Conservation (phyloP, 305 asterid genomes). For the Ajuga reptans region DNA sequence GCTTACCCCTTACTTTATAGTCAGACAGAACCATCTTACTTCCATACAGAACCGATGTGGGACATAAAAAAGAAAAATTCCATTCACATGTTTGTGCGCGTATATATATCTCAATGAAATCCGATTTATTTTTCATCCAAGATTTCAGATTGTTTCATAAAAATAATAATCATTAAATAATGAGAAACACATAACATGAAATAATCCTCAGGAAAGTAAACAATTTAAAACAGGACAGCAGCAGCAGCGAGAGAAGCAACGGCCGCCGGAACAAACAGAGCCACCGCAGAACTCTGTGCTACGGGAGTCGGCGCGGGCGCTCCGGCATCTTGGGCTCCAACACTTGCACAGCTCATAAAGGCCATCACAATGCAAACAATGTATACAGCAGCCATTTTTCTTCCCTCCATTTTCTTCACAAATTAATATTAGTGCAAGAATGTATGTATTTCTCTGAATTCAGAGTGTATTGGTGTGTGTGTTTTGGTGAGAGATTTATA, state of each 20-base stretch:
- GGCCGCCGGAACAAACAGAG: conserved; percentile 4
- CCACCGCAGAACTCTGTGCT: conserved; percentile 10
- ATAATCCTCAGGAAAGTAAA: not conserved
- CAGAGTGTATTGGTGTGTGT: not conserved
- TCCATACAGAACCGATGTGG: conserved; percentile 3
- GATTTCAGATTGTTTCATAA: not conserved
- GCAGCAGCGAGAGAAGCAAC: too few relatives aligned
- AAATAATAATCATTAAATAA: not conserved
- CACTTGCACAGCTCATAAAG: conserved; percentile 4
- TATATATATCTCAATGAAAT: too few relatives aligned
- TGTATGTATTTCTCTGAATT: not conserved
- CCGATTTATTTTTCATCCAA: not conserved
- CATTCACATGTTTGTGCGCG: too few relatives aligned
- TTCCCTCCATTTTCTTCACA: not conserved
- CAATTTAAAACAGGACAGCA: not conserved
- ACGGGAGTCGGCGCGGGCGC: conserved; percentile 20
- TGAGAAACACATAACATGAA: not conserved
- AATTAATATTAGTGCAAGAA: not conserved
- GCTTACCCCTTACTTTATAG: not conserved
- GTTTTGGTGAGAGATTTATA: not conserved
- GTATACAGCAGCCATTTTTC: not conserved
- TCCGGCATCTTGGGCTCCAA: conserved; percentile 1
- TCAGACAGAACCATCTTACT: not conserved
- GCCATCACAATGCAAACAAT: not conserved
- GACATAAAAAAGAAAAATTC: not conserved